Conservation (phyloP, 441 rosid species). For the Populus hybrid region DNA sequence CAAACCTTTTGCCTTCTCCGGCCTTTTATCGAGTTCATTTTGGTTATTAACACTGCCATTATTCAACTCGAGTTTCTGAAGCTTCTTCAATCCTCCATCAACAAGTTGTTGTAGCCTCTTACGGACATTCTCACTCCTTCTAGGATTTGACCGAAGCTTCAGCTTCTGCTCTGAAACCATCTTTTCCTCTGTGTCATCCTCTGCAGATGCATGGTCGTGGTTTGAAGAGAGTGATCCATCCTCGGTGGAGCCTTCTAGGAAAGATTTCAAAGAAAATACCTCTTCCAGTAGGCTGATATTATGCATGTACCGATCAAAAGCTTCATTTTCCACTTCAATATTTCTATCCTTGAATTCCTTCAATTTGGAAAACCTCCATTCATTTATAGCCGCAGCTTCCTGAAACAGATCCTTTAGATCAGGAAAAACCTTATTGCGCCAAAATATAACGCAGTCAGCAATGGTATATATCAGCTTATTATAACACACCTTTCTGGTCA, state of each 20-base stretch:
- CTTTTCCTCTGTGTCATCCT: slow-evolving; percentile 28
- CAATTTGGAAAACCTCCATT: slow-evolving; percentile 90
- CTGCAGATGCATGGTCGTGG: slow-evolving; percentile 24
- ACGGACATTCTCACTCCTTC: slow-evolving; percentile 50
- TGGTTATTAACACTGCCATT: slow-evolving; percentile 27
- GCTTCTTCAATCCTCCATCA: slow-evolving; percentile 60
- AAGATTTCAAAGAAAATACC: slow-evolving; percentile 51
- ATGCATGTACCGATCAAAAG: slow-evolving; percentile 81
- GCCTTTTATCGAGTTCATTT: slow-evolving; percentile 27
- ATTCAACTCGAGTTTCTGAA: slow-evolving; percentile 29
- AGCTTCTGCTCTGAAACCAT: slow-evolving; percentile 40
- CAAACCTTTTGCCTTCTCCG: slow-evolving; percentile 32
- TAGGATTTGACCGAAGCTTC: slow-evolving; percentile 44
- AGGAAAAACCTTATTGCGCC: slow-evolving; percentile 15
- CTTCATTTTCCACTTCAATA: slow-evolving; percentile 74
- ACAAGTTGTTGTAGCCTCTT: slow-evolving; percentile 51
- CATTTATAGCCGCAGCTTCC: slow-evolving; percentile 87
- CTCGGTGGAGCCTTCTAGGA: slow-evolving; percentile 31
- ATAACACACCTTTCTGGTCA: slow-evolving; percentile 70
- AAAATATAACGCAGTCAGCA: slow-evolving; percentile 4
- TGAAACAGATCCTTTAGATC: slow-evolving; percentile 31
- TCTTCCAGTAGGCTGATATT: slow-evolving; percentile 78
- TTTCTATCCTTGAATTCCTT: slow-evolving; percentile 72
- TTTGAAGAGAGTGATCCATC: slow-evolving; percentile 22
- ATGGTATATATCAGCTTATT: slow-evolving; percentile 4